These are phyloP conservation scores for Irpex sp. DNA, from an alignment of 1,284 basidiomycete genomes.

Conservation along the genomic window DNA sequence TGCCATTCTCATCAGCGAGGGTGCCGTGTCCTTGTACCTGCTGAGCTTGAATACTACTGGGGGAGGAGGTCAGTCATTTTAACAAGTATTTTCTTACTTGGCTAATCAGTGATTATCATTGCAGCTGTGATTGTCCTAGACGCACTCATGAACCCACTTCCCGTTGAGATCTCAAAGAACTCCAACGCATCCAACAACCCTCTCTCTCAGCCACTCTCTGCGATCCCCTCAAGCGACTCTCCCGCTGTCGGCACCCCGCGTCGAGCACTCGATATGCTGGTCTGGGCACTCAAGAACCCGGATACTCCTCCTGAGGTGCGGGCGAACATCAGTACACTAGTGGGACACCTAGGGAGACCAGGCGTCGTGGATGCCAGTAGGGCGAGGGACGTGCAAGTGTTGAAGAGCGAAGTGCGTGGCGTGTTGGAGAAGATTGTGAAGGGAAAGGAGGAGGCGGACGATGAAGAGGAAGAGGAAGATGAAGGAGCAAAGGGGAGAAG, in stretches of 20 bases:
- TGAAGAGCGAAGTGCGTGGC: slow-evolving; percentile 48
- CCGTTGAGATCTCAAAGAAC: slow-evolving; percentile 34
- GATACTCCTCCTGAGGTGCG: slow-evolving; percentile 68
- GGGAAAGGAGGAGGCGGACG: slow-evolving; percentile 1
- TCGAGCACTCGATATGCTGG: slow-evolving; percentile 63
- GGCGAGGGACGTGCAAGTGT: slow-evolving; percentile 35
- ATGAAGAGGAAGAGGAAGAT: not conserved
- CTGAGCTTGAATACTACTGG: slow-evolving; percentile 63
- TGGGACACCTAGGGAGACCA: slow-evolving; percentile 56
- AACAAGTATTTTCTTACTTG: not conserved
- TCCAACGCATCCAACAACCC: slow-evolving; percentile 24
- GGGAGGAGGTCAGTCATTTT: slow-evolving; percentile 41
- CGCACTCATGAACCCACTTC: slow-evolving; percentile 48
- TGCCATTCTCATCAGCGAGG: slow-evolving; percentile 87
- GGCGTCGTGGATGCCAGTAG: slow-evolving; percentile 37
- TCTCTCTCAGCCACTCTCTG: slow-evolving; percentile 37
- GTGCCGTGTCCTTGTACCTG: slow-evolving; percentile 79
- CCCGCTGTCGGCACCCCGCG: slow-evolving; percentile 37
- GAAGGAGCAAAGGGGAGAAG: not conserved
- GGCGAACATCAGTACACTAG: slow-evolving; percentile 66
- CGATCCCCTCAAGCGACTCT: slow-evolving; percentile 30
- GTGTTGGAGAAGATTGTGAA: slow-evolving; percentile 40
- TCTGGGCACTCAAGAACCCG: slow-evolving; percentile 49
- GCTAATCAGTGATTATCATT: slow-evolving; percentile 6
- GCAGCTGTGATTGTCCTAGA: slow-evolving; percentile 60